Base-by-base conservation (phyloP, 2,329 filamentous ascomycete genomes). In the Beauveria sp. region DNA sequence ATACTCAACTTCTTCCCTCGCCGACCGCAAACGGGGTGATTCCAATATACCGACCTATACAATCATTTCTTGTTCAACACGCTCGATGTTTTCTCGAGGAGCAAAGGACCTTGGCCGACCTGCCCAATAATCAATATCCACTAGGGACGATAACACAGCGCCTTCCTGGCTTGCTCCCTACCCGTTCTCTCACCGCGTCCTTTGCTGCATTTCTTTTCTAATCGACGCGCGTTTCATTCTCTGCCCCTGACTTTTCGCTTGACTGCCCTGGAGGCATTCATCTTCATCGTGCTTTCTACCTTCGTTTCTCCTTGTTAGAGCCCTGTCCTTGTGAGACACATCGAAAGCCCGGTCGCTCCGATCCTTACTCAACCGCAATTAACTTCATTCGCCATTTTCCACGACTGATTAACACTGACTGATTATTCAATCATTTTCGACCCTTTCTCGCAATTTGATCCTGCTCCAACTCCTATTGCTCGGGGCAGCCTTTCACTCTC, bases 241-340 rank as follows among this genome's bases (percentile, higher is more conserved):
- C 34, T 48, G 38, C 57, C 48, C 46, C 22, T 26, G 48, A 34
- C 48, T 58, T 22, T 45, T 61, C 46, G 46, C 43, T 58, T 62
- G 62, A 56, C 42, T 28, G 58, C 62, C 58, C 62, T 46, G 60
- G 52, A 38, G 46, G 43, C 56, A 57, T 49, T 57, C 52, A 50
- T 45, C 43, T 40, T 40, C n/a, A 12, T 48, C 16, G n/a, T 59
- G 62, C 65, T 67, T 62, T 58, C 65, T 65, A 58, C 59, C 64
- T 49, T 65, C 50, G 46, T 57, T 50, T 28, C n/a, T 38, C 31
- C 38, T 43, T 46, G 58, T 26, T 24, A 26, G 18, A 53, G 40
- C 57, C 28, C 31, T 5, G 24, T 53, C 40, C 40, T 57, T 53
- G 49, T 52, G 18, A 18, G 26, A 45, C 28, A 3, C 34, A 53